Evolutionary conservation across 257 asterid genomes (phyloP).

Genomic region (Nicotiana paniculata): DNA sequence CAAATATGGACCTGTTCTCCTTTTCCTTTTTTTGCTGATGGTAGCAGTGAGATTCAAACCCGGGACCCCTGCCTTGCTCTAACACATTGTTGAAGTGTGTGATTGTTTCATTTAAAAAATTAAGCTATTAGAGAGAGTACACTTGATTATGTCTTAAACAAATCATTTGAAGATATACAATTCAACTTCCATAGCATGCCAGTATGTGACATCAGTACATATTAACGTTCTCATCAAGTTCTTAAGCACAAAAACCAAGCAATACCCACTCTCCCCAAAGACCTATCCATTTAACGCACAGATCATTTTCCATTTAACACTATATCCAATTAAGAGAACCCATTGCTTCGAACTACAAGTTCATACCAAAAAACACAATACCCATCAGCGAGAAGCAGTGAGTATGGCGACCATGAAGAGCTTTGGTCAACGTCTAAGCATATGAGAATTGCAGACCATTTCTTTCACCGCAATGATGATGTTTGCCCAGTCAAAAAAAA

Average conservation of each 20-base stretch:
- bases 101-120: not conserved
- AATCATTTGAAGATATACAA: not conserved
- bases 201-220: not conserved
- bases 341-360: not conserved
- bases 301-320: not conserved
- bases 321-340: not conserved
- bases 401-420: not conserved
- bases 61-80: not conserved
- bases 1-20: too few species aligned
- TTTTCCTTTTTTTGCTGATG: not conserved
- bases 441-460: not conserved
- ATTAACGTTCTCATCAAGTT: not conserved
- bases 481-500: not conserved
- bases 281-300: not conserved
- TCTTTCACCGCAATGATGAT: not conserved
- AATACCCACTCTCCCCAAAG: not conserved
- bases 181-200: not conserved
- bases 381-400: not conserved
- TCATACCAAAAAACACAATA: not conserved
- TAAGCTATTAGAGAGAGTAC: not conserved
- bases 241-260: not conserved
- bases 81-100: not conserved
- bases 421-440: not conserved
- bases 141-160: not conserved
- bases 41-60: not conserved